Base-by-base conservation (phyloP, 805 yeast genomes). In the Candida suzukii region DNA sequence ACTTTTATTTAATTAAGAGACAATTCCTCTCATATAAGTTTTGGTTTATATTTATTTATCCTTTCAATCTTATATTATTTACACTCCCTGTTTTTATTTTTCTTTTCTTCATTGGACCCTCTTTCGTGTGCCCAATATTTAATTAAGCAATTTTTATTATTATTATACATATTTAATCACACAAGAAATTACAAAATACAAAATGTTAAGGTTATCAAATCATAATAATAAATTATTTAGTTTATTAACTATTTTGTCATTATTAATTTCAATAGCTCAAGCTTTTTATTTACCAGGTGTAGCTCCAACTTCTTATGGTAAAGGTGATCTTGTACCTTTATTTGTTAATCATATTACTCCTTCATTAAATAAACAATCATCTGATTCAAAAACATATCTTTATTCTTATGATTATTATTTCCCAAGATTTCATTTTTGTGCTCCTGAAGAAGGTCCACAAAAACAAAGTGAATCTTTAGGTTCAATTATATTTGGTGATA, bases 211-310 rank as follows among this genome's bases (percentile, higher is more conserved):
- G n/a, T n/a, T n/a, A n/a, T n/a, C n/a, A n/a, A n/a, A n/a, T n/a
- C n/a, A n/a, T n/a, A 20, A 3, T 5, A n/a, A 7, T 10, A 24
- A n/a, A 35, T 35, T 22, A 9, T 17, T 19, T 14, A 19, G 10
- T 19, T 37, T 28, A 2, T 3, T 37, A n/a, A 9, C 39, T 5
- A 9, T 37, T 3, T 6, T 20, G 14, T 27, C 39, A 3, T 14
- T 37, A 2, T 37, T 13, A 3, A 8, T 19, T n/a, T 4, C 17
- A 20, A n/a, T 16, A 16, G 60, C 63, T 17, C 41, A 48, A 39
- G 95, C 82, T 2, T 91, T 93, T 64, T 91, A 93, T 58, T 69
- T 93, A 42, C 98, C 98, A 0, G 98, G 98, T 9, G 93, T 88
- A 20, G 96, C 98, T 0, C 98, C 99, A 17, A 85, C 95, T 1